phyloP scores from a whole-genome alignment of 2,329 filamentous ascomycete species.

The Apiospora marii region DNA sequence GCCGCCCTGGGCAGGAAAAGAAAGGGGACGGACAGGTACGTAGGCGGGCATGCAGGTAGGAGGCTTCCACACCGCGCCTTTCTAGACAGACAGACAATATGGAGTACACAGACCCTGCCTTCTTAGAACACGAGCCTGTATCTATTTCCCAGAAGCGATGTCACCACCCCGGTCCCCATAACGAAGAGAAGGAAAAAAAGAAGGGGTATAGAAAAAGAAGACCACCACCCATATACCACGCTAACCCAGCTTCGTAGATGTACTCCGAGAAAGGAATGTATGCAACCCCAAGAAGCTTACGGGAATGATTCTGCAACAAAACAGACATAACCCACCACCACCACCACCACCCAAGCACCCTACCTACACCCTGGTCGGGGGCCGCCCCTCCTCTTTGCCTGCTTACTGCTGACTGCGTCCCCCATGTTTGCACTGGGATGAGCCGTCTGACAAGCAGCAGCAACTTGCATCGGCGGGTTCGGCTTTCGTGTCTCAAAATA shows the following conservation, averaged over 20 bases:
- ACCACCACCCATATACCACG: neutral
- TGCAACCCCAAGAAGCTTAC: neutral
- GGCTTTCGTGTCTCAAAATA: neutral
- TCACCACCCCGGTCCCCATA: neutral
- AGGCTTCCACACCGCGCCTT: neutral
- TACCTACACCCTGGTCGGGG: neutral
- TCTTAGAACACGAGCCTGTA: neutral
- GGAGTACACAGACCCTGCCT: neutral
- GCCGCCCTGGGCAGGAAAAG: neutral
- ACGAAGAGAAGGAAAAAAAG: neutral
- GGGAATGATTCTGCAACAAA: neutral
- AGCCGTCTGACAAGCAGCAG: constrained; percentile 12
- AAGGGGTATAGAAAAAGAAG: neutral
- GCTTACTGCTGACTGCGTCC: no score
- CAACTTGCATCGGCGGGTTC: neutral
- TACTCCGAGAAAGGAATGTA: neutral
- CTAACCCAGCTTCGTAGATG: neutral
- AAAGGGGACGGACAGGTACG: neutral
- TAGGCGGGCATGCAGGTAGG: neutral
- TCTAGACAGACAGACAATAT: neutral
- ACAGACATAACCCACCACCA: neutral
- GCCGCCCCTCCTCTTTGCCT: neutral
- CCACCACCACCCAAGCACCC: neutral
- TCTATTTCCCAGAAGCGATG: neutral
- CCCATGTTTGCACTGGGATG: neutral